A percentile compares a stretch with the other conserved stretches of the same genome.
These are phyloP conservation scores for Russula emetica DNA, from an alignment of 768 basidiomycete species.

Conservation along the genomic window DNA sequence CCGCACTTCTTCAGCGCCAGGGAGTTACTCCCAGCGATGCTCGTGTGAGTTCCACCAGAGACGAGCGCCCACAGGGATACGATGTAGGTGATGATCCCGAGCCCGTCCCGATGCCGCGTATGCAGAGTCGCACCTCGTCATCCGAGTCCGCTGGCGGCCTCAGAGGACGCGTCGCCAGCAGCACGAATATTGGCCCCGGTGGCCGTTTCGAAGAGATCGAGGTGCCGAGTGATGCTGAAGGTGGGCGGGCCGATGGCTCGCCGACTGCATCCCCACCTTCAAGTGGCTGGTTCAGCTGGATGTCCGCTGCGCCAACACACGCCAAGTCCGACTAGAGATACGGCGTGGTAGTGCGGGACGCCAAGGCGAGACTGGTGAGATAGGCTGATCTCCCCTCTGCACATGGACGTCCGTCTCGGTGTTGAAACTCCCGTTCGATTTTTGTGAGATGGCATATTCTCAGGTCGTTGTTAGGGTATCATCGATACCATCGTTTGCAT, in stretches of 20 bases:
- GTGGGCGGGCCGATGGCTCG: constrained; percentile 35
- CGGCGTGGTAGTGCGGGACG: not conserved
- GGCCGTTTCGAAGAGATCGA: constrained; percentile 64
- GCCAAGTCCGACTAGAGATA: constrained; percentile 11
- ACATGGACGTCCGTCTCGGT: not conserved
- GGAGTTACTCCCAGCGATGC: constrained; percentile 38
- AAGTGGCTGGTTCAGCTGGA: constrained; percentile 28
- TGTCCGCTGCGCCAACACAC: constrained; percentile 7
- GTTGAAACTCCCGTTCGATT: not conserved
- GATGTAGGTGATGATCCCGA: constrained; percentile 20
- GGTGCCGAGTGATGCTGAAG: constrained; percentile 67
- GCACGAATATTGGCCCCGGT: constrained; percentile 29
- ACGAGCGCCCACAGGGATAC: constrained; percentile 11
- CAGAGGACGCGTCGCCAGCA: constrained; percentile 20
- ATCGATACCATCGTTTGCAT: not conserved
- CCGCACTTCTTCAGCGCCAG: constrained; percentile 55
- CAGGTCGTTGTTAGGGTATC: not conserved
- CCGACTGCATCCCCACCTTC: not conserved
- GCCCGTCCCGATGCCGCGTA: constrained; percentile 38
- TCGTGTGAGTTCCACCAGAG: not conserved
- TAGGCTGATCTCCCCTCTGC: not conserved
- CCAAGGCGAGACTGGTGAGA: not conserved
- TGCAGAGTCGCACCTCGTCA: constrained; percentile 42
- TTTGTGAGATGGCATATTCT: not conserved
- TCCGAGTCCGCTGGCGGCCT: constrained; percentile 27